Evolutionary conservation across 352 stramenopile species (phyloP).

Genomic region (Lagenidium sp.): DNA sequence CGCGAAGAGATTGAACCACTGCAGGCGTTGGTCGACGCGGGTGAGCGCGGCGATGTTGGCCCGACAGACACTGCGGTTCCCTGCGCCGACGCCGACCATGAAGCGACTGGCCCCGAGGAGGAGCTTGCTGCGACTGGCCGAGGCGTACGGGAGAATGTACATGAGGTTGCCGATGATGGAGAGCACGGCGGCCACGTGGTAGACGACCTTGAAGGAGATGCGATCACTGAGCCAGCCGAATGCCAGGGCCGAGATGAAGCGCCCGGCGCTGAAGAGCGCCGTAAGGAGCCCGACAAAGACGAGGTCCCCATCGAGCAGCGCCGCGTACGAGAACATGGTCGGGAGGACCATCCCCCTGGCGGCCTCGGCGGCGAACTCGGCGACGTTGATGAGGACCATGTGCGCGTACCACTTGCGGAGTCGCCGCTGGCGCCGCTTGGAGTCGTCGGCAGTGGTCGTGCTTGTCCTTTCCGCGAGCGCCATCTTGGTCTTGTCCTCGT

Average conservation of each 20-base stretch:
- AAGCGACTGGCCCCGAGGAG: conserved; percentile 49
- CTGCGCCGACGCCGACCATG: conserved; percentile 54
- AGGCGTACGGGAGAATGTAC: conserved; percentile 43
- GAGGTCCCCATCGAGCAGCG: conserved; percentile 46
- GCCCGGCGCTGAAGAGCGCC: conserved; percentile 46
- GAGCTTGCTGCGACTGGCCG: conserved; percentile 20
- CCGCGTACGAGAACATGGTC: conserved; percentile 56
- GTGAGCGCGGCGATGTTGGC: conserved; percentile 63
- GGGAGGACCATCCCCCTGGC: conserved; percentile 51
- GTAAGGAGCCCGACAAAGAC: conserved; percentile 48
- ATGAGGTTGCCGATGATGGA: conserved; percentile 43
- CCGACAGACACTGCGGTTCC: conserved; percentile 63
- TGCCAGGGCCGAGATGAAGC: conserved; percentile 49
- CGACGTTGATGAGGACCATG: conserved; percentile 45
- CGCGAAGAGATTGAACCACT: conserved; percentile 62
- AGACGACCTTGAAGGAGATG: conserved; percentile 46
- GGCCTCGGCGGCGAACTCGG: conserved; percentile 49
- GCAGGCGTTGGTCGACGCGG: conserved; percentile 34
- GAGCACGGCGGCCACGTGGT: conserved; percentile 29
- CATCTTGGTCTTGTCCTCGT: too few relatives aligned
- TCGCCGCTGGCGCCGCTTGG: background rate
- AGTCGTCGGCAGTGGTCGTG: background rate
- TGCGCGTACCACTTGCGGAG: conserved; percentile 33
- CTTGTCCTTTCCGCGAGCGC: too few relatives aligned
- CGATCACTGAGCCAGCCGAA: conserved; percentile 60